These are phyloP conservation scores for Berkeleyomyces basicola DNA, from an alignment of 2,329 filamentous ascomycete genomes.

Conservation along the genomic window DNA sequence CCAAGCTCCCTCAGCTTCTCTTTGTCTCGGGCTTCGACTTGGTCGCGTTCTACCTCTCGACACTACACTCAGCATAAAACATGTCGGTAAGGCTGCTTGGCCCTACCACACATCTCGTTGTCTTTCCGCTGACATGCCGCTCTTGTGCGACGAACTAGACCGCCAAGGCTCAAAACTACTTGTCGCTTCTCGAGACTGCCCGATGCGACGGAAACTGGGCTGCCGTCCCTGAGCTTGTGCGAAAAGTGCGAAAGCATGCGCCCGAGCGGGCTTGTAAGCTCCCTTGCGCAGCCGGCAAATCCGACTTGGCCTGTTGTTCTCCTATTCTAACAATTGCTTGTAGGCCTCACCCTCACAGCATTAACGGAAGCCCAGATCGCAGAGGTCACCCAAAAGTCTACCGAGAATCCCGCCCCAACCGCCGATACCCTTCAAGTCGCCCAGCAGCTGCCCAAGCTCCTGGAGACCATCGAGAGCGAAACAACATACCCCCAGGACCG, in stretches of 20 bases:
- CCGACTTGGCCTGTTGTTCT: not conserved
- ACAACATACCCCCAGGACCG: constrained; percentile 36
- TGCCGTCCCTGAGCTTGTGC: constrained; percentile 69
- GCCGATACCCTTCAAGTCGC: constrained; percentile 30
- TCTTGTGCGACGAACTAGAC: not conserved
- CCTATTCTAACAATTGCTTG: constrained; percentile 13
- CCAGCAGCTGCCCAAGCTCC: constrained; percentile 32
- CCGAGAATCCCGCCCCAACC: constrained; percentile 29
- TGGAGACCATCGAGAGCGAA: constrained; percentile 42
- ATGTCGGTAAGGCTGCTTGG: constrained; percentile 11
- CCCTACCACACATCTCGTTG: not conserved
- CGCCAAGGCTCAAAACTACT: constrained; percentile 65
- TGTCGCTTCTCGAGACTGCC: constrained; percentile 66
- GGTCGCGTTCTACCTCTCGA: not conserved
- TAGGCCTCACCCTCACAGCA: constrained; percentile 54
- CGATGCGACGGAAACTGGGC: constrained; percentile 81
- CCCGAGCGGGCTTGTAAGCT: constrained; percentile 64
- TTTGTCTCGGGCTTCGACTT: not conserved
- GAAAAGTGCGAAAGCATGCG: constrained; percentile 90
- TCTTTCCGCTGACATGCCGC: not conserved
- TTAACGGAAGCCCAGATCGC: constrained; percentile 51
- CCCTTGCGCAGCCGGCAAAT: constrained; percentile 14
- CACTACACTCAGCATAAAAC: not conserved
- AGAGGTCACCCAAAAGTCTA: constrained; percentile 26
- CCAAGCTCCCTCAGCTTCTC: not conserved